These are phyloP conservation scores for Irineochytrium annulatum DNA, from an alignment of 192 early-diverging fungal genomes.

Conservation along the genomic window DNA sequence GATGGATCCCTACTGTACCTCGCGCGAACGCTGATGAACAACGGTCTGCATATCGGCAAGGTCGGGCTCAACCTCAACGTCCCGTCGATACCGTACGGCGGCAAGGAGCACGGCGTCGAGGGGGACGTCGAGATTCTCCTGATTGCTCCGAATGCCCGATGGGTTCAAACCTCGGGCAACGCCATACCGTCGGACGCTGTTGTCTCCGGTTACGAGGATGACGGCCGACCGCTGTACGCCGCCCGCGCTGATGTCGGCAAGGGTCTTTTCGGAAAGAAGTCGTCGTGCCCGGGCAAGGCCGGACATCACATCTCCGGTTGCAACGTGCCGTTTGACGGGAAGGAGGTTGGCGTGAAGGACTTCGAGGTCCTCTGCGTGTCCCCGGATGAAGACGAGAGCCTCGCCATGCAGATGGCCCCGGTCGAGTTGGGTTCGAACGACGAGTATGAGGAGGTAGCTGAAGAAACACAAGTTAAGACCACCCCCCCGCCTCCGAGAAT, in stretches of 20 bases:
- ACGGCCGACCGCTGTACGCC: neutral
- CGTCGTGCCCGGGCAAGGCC: neutral
- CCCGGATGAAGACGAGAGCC: too few species aligned
- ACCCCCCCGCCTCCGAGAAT: too few species aligned
- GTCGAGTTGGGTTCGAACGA: too few species aligned
- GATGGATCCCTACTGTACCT: neutral
- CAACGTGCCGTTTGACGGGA: conserved; percentile 3
- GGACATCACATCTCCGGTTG: neutral
- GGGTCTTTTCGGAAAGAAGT: neutral
- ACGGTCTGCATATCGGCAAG: neutral
- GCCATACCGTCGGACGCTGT: neutral
- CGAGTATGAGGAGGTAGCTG: too few species aligned
- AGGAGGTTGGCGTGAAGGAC: neutral
- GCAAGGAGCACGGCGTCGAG: too few species aligned
- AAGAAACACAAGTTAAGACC: too few species aligned
- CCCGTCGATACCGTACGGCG: neutral
- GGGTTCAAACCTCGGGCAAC: neutral
- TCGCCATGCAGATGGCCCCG: too few species aligned
- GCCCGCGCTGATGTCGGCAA: neutral
- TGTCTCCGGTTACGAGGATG: neutral
- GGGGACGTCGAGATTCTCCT: too few species aligned
- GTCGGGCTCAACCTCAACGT: neutral
- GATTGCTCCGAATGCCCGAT: too few species aligned
- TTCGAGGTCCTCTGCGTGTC: neutral
- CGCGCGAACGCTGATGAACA: neutral